Percentiles rank a stretch among this genome's conserved stretches.
phyloP scores from a whole-genome alignment of 345 rosid species.

The Citrus sp. region DNA sequence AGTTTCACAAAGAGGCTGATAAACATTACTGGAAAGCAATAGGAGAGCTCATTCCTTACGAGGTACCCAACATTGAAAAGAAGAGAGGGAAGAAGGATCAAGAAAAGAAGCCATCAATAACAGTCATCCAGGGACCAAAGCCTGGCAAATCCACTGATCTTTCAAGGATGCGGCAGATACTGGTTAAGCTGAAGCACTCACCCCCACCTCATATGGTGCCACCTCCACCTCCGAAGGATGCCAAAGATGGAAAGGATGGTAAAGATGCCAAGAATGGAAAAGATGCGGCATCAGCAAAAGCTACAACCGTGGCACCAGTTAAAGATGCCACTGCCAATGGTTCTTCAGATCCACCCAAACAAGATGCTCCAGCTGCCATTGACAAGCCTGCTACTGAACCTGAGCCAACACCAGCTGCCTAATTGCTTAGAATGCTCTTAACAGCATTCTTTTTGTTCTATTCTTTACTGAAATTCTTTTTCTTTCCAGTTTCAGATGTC shows the following conservation, averaged over 20 bases:
- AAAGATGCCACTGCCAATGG: conserved; percentile 29
- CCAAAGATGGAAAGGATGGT: conserved; percentile 29
- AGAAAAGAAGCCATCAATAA: conserved; percentile 52
- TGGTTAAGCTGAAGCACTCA: conserved; percentile 58
- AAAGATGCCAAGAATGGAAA: conserved; percentile 31
- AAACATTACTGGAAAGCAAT: conserved; percentile 69
- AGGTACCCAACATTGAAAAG: conserved; percentile 70
- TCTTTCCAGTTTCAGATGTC: neutral
- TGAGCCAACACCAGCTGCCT: conserved; percentile 33
- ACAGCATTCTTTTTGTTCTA: neutral
- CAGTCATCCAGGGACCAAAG: conserved; percentile 63
- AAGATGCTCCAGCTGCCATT: conserved; percentile 23
- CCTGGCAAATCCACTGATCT: conserved; percentile 78
- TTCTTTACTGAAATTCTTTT: conserved; percentile 11
- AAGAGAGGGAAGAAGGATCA: conserved; percentile 49
- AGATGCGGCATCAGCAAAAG: conserved; percentile 25
- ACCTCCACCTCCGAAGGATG: conserved; percentile 42
- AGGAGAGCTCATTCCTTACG: conserved; percentile 60
- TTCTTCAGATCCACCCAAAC: conserved; percentile 18
- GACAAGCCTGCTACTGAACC: conserved; percentile 32
- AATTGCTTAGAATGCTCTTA: conserved; percentile 3
- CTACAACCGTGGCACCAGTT: conserved; percentile 14
- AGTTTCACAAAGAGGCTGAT: conserved; percentile 59
- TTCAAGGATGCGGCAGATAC: conserved; percentile 65
- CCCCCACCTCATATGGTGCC: conserved; percentile 85